Base-by-base conservation (phyloP, 2,329 filamentous ascomycete genomes). In the Colletotrichum chlorophyti region DNA sequence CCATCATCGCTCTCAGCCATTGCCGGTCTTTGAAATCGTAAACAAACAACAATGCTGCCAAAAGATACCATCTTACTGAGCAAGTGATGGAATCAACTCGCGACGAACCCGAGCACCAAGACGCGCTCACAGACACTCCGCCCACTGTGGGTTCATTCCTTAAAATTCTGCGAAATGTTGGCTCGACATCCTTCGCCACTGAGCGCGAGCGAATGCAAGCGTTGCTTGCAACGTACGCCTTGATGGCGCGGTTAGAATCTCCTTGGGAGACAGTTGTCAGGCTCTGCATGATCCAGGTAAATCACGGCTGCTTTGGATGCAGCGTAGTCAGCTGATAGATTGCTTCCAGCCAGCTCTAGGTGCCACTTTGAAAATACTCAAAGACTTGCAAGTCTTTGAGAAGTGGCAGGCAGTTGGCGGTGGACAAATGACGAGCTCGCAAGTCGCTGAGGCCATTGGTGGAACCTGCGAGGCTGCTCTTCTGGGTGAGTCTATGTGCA, bases 231-330 rank as follows among this genome's bases (percentile, higher is more conserved):
- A 21, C 46, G 19, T 26, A 57, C 11, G 53, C 53, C 9, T n/a
- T 57, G n/a, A 4, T 57, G 24, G 31, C 23, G 5, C 31, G 46
- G 6, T 32, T 52, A 2, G 46, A 57, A 12, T 52, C 53, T n/a
- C 53, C 53, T 5, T 57, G 53, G 46, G 53, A 57, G 8, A 52
- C 53, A 1, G 8, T 32, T 10, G 31, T 51, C 7, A 43, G 53
- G 17, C 38, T 51, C 14, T 43, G 34, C 38, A 57, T 57, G 46
- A 38, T 19, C 26, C 46, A 45, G 24, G 53, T 51, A 24, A 45
- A 3, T 29, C 1, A 1, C 8, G 23, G 4, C 31, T 8, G n/a
- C 1, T 12, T n/a, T 23, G 4, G 26, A 31, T 12, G 0, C 5
- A 8, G 14, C 11, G 12, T 24, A 12, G 14, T 5, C 21, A 21